Base-by-base conservation (phyloP, 257 asterid species). In the Craterostigma plantagineum region DNA sequence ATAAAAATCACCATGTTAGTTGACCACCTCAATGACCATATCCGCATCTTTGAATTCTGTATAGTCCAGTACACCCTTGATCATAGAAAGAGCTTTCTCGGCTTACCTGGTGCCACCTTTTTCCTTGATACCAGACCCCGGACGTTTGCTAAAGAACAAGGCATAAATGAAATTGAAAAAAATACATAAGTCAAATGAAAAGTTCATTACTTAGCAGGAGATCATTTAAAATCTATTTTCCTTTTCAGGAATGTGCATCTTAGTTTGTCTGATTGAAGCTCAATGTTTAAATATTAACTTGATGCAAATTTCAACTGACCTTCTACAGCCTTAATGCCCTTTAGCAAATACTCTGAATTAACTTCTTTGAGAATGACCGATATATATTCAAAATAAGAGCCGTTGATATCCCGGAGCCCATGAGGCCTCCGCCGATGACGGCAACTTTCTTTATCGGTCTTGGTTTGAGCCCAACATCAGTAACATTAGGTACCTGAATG, bases 391-490 rank as follows among this genome's bases (percentile, higher is more conserved):
- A 59, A 59, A 90, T 52, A 42, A 90, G 72, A 35, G 94, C 76
- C 42, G 99, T 83, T 48, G 94, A 92, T 53, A 90, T 90, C 59
- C 96, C 99, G 49, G 99, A 79, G 61, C 99, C 99, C 96, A 83
- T 90, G 55, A 90, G 65, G 39, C 99, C 99, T 61, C 94, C 99
- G 56, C 99, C 99, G 53, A 90, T 83, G 11, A 90, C 66, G 44
- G 92, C 99, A 57, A 83, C 81, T 63, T 71, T 83, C 75, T 64
- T 75, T 35, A 84, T 52, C 36, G 68, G 61, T 66, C 83, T 90
- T 48, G 99, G 94, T 62, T 80, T 90, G 39, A 90, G 90, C 51
- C 99, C 99, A 63, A 72, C 49, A 50, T 90, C 94, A 54, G 99
- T 49, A 35, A 83, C 84, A 67, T 71, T 71, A 42, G 99, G 96